Evolutionary conservation across 441 rosid species (phyloP), one percentile per base, ranked within the genome.

Genomic region (Populus tomentosa): DNA sequence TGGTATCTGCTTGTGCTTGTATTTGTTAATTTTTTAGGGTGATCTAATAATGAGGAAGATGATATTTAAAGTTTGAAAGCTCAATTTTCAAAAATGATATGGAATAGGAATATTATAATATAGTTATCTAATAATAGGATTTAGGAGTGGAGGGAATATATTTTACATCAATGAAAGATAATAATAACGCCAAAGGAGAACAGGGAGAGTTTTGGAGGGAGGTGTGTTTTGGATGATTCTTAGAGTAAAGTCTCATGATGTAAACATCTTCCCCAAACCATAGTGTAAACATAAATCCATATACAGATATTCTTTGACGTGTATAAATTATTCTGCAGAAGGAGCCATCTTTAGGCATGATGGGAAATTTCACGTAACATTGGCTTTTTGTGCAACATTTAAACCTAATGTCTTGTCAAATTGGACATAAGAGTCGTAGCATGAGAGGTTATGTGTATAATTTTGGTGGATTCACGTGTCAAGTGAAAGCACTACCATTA

Each of bases 351-450:
- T 8, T 28, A 59, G 38, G 78, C 78, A 74, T 73, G 67, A 75
- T 73, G 50, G 26, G 78, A 76, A 74, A 76, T 84, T 84, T 74
- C 75, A 71, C n/a, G 42, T n/a, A 30, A 63, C 11, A 21, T 69
- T 71, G 82, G 76, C 82, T 69, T 42, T 3, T 14, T 62, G 21
- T 36, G 28, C 28, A 26, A 26, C 33, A 26, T 66, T 78, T 32
- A 6, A 81, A 85, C 80, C 80, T 71, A 81, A 72, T 59, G 78
- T 80, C 61, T 40, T 28, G 62, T 50, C 33, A 40, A 66, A 76
- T 71, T 66, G 38, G 59, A 30, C 50, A 63, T 38, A 30, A 26
- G 16, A 69, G 24, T 59, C 65, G 16, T 61, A n/a, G 42, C n/a
- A 65, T 35, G 69, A 56, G 63, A 63, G n/a, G 77, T 73, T 36